Percentiles rank a stretch among this genome's conserved stretches.
These are phyloP conservation scores for Acer saccharum DNA, from an alignment of 345 rosid genomes.

Conservation along the genomic window DNA sequence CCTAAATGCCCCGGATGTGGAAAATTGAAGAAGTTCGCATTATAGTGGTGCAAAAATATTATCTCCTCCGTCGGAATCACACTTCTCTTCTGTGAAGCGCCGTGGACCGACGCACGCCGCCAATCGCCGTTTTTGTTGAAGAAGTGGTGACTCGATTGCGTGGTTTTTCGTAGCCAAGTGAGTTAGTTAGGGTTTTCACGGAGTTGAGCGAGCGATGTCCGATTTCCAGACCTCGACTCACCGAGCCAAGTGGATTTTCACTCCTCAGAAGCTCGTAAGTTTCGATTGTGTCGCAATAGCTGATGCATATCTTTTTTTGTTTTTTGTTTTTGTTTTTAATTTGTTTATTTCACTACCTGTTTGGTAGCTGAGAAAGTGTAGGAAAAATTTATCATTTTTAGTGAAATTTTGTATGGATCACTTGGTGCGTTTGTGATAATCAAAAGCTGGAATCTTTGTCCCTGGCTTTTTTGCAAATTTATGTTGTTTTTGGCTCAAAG, in stretches of 20 bases:
- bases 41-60: too few species aligned
- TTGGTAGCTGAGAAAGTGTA: background rate
- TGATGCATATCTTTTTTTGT: background rate
- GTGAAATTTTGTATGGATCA: background rate
- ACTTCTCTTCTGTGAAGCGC: too few species aligned
- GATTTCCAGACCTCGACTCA: conserved; percentile 93
- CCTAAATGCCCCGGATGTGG: background rate
- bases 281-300: background rate
- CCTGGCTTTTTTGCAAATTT: too few species aligned
- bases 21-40: background rate
- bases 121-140: background rate
- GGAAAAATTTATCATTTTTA: background rate
- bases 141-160: background rate
- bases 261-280: conserved; percentile 70
- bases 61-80: background rate
- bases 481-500: too few species aligned
- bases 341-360: background rate
- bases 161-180: background rate
- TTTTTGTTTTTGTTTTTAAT: background rate
- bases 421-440: too few species aligned
- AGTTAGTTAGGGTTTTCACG: conserved; percentile 8
- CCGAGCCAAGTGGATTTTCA: conserved; percentile 87
- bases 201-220: conserved; percentile 51
- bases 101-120: background rate
- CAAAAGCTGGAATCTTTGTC: too few species aligned